Evolutionary conservation across 768 basidiomycete species (phyloP), one percentile per base, ranked within the genome.

Genomic region (Clitopilus passeckerianus): DNA sequence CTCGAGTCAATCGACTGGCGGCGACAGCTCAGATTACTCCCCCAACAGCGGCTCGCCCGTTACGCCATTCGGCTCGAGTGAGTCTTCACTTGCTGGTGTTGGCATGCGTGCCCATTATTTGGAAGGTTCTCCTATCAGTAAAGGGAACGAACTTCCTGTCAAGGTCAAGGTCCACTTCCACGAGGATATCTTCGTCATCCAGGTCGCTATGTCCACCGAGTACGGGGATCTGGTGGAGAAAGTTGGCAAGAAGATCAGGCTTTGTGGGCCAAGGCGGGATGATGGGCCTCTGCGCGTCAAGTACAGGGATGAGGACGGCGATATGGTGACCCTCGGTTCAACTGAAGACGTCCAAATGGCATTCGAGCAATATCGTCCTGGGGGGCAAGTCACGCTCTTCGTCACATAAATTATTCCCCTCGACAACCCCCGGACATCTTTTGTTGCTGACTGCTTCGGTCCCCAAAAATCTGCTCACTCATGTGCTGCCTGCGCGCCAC

Each of bases 261-360:
- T 95, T 24, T 96, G 94, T 70, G 93, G 93, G 18, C 91, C 90
- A 2, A 80, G 86, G 63, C 76, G 89, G 34, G 89, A 90, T 54
- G 87, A 91, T 68, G 81, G 86, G n/a, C 88, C 91, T 0, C 71
- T 96, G 66, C 83, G 90, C 33, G 89, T 95, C 63, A 93, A 89
- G 71, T 96, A 95, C 72, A 85, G 79, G 71, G 94, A 96, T 72
- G 94, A 96, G 68, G 94, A 96, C 66, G 93, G 93, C 22, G 94
- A 96, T 69, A 78, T 93, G 81, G 85, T 96, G 52, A 89, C 86
- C 30, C 80, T 96, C 61, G 89, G 89, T 15, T 93, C 91, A 50
- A 93, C 93, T 34, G 94, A 96, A 71, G 94, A 96, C 69, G 90
- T 95, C 34, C 90, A 93, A 65, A 93, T 96, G 85, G 94, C 94